These are phyloP conservation scores for Cladophialophora chaetospira DNA, from an alignment of 2,329 filamentous ascomycete species.

Conservation along the genomic window DNA sequence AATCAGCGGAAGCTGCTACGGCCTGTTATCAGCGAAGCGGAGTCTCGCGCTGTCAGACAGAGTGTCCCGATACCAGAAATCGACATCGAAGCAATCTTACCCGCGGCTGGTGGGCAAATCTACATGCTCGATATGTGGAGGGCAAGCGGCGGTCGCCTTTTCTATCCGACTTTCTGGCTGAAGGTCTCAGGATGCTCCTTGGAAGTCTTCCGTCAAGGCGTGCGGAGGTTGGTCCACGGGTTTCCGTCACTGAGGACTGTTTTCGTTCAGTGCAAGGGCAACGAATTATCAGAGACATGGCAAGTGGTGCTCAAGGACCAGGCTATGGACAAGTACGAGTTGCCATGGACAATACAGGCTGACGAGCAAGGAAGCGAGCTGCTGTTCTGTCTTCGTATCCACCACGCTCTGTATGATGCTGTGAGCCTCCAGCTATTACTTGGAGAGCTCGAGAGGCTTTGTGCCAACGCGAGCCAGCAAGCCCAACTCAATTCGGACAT, in stretches of 20 bases:
- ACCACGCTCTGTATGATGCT: constrained; percentile 88
- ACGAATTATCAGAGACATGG: constrained; percentile 28
- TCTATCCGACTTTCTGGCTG: constrained; percentile 74
- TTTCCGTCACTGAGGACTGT: constrained; percentile 69
- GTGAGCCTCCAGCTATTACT: constrained; percentile 71
- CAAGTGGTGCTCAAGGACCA: constrained; percentile 24
- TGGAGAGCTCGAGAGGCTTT: constrained; percentile 52
- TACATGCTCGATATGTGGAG: constrained; percentile 82
- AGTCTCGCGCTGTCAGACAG: not conserved
- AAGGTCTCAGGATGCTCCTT: constrained; percentile 47
- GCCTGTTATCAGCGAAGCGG: not conserved
- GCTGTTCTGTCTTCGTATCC: constrained; percentile 62
- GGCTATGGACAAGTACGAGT: constrained; percentile 21
- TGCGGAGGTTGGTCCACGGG: constrained; percentile 59
- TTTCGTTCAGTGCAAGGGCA: constrained; percentile 50
- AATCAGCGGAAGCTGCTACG: not conserved
- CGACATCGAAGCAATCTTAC: constrained; percentile 61
- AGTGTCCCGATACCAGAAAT: constrained; percentile 43
- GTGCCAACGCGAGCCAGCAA: constrained; percentile 34
- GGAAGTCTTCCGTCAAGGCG: constrained; percentile 57
- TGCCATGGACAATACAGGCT: constrained; percentile 21
- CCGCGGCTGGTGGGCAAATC: constrained; percentile 73
- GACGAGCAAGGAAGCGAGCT: not conserved
- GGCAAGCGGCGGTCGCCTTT: constrained; percentile 64
- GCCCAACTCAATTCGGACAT: constrained; percentile 35